phyloP scores from a whole-genome alignment of 352 stramenopile genomes.

The Phytopythium vexans region DNA sequence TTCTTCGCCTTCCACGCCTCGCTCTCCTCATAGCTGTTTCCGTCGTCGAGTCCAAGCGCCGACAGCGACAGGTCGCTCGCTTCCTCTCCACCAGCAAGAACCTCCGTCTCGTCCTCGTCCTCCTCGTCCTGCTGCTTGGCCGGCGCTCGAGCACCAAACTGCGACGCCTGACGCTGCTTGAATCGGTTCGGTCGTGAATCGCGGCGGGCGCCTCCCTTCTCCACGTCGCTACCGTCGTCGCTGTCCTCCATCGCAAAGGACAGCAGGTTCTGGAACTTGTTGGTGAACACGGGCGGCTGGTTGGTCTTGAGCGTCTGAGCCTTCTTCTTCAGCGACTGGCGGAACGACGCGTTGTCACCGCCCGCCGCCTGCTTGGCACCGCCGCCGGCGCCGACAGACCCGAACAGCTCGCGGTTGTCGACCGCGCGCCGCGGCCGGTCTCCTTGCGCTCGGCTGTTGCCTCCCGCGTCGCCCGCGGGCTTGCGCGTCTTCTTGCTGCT shows the following conservation, averaged over 20 bases:
- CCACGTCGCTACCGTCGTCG: conserved; percentile 7
- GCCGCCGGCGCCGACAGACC: neutral
- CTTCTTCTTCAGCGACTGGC: conserved; percentile 20
- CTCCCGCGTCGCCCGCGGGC: conserved; percentile 4
- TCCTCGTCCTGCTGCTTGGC: conserved; percentile 9
- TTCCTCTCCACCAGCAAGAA: conserved; percentile 11
- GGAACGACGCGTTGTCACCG: conserved; percentile 4
- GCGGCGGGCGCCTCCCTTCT: conserved; percentile 9
- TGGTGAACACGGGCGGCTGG: conserved; percentile 57
- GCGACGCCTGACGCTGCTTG: neutral
- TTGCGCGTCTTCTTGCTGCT: conserved; percentile 41
- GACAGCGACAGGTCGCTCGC: conserved; percentile 36
- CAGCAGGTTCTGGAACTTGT: conserved; percentile 84
- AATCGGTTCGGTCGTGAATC: neutral
- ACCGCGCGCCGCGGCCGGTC: conserved; percentile 3
- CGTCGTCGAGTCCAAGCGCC: conserved; percentile 38
- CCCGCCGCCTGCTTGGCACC: neutral
- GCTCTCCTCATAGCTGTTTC: conserved; percentile 18
- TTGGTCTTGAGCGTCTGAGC: conserved; percentile 4
- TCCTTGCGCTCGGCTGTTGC: neutral
- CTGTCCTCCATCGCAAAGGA: conserved; percentile 66
- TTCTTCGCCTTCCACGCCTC: conserved; percentile 29
- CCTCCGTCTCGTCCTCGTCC: conserved; percentile 6
- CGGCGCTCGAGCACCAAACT: neutral
- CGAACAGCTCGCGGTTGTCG: conserved; percentile 1